Conservation (phyloP, 208 protist species). For the Tritrichomonas musculus region DNA sequence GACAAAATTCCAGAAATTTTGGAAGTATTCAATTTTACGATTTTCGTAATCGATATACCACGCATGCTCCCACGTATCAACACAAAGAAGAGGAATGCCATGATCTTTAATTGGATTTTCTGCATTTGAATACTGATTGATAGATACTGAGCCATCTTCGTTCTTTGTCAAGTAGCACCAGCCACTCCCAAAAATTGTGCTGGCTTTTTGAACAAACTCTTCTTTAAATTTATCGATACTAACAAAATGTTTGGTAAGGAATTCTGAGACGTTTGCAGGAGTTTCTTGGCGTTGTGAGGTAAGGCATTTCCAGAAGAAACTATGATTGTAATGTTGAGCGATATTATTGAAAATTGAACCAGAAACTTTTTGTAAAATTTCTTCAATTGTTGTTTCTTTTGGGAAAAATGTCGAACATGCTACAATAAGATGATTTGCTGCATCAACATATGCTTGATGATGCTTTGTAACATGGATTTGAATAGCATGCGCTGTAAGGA, state of each 20-base stretch:
- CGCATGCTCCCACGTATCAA: constrained; percentile 19
- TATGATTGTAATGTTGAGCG: constrained; percentile 8
- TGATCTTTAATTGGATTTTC: constrained; percentile 7
- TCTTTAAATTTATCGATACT: not conserved
- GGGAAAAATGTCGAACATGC: too few relatives aligned
- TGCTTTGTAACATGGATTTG: too few relatives aligned
- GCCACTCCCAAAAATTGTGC: not conserved
- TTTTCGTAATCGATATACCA: too few relatives aligned
- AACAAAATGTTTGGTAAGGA: not conserved
- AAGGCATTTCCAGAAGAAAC: constrained; percentile 31
- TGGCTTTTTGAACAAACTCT: not conserved
- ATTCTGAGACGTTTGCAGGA: not conserved
- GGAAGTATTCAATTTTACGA: not conserved
- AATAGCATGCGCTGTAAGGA: too few relatives aligned
- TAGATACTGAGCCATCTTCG: not conserved
- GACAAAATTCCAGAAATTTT: not conserved
- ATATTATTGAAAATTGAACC: not conserved
- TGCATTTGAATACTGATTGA: not conserved
- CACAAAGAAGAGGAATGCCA: not conserved
- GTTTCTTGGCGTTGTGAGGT: too few relatives aligned
- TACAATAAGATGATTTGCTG: not conserved
- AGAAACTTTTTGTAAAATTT: not conserved
- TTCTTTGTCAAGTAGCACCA: not conserved
- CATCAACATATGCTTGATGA: not conserved
- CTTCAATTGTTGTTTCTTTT: not conserved